Base-by-base conservation (phyloP, 2,329 filamentous ascomycete genomes). In the Epichloe elymi region DNA sequence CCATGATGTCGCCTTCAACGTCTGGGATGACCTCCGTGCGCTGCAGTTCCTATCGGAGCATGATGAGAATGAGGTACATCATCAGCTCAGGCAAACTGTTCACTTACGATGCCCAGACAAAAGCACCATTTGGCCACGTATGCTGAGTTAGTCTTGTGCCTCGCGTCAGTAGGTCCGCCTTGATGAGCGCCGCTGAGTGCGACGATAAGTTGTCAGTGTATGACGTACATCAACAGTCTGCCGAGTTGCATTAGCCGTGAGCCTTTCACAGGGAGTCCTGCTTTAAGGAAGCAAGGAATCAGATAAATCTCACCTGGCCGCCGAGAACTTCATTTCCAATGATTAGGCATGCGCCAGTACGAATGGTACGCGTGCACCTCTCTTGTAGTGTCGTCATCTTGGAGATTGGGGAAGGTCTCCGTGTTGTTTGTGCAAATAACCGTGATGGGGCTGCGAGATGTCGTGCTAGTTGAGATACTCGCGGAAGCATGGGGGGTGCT, bases 1-100 rank as follows among this genome's bases (percentile, higher is more conserved):
- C 90, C 48, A 91, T 74, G 62, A 98, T 97, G 61, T 96, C 90
- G 55, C 73, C 73, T 63, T 95, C 88, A 56, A 96, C 90, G 61
- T 98, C 93, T 54, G 88, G 85, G 60, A 97, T 93, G 52, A 96
- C 90, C 66, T 97, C 93, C 50, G 97, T 75, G 45, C 89, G 78
- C 68, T 91, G 93, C 57, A 98, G 71, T 56, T 81, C 73, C 79
- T 83, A 42, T 12, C 6, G n/a, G 23, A 11, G 19, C 15, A 42
- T 52, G 19, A 53, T 37, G 23, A 42, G 39, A 15, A 11, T 3
- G 14, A 30, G 8, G 15, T 15, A 3, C 33, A 23, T 50, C 26
- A 23, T 20, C 19, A 10, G 14, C 3, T 26, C 6, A 19, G 26
- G 15, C 17, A 39, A 11, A 46, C 5, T 15, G 30, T 10, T 3